These are phyloP conservation scores for Ambispora gerdemannii DNA, from an alignment of 192 early-diverging fungal species.

Conservation along the genomic window DNA sequence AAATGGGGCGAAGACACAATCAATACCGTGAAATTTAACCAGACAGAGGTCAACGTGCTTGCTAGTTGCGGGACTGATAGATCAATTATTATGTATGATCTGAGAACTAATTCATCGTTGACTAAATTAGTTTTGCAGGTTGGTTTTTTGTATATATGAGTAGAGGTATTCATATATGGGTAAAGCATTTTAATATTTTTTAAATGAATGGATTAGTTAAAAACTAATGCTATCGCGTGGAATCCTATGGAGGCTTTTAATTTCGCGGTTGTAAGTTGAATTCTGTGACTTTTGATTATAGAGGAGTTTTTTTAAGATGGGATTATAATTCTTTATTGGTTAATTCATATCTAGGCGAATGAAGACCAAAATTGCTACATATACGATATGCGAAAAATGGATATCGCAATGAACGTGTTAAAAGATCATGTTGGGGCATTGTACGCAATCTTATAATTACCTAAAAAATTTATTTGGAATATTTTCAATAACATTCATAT, in stretches of 20 bases:
- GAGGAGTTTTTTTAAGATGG: too few relatives aligned
- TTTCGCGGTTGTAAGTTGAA: constrained; percentile 66
- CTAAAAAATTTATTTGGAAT: constrained; percentile 4
- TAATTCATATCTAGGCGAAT: constrained; percentile 72
- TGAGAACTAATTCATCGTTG: constrained; percentile 83
- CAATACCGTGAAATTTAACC: constrained; percentile 94
- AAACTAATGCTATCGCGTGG: constrained; percentile 96
- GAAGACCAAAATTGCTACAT: constrained; percentile 98
- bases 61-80: constrained; percentile 93
- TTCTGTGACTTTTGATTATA: neutral
- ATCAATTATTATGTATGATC: constrained; percentile 91
- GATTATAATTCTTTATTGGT: too few relatives aligned
- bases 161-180: too few relatives aligned
- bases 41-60: constrained; percentile 90
- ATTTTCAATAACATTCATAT: too few relatives aligned
- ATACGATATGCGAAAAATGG: constrained; percentile 97
- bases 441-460: constrained; percentile 52
- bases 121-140: constrained; percentile 78
- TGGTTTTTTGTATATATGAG: constrained; percentile 17
- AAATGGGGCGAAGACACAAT: constrained; percentile 95
- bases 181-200: constrained; percentile 5
- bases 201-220: constrained; percentile 49
- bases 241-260: constrained; percentile 99
- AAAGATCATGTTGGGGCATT: constrained; percentile 98
- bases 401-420: constrained; percentile 76